These are phyloP conservation scores for Trichoderma endophyticum DNA, from an alignment of 2,329 filamentous ascomycete genomes.

Conservation along the genomic window DNA sequence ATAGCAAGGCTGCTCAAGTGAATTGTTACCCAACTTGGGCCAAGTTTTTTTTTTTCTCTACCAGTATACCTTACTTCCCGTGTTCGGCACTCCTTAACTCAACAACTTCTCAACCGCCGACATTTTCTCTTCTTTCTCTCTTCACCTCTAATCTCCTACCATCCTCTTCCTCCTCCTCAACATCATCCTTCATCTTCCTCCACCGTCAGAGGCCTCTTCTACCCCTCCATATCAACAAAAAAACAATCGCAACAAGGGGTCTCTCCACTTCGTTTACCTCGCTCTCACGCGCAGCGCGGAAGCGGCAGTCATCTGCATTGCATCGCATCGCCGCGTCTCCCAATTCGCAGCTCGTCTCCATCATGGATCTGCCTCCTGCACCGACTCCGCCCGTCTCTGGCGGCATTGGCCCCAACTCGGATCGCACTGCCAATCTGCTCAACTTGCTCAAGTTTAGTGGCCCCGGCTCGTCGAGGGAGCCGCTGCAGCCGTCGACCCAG, in stretches of 20 bases:
- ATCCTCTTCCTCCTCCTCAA: neutral
- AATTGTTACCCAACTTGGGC: constrained; percentile 4
- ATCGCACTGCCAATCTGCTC: constrained; percentile 55
- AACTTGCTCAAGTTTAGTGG: constrained; percentile 61
- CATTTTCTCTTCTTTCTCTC: neutral
- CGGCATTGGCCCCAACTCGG: constrained; percentile 38
- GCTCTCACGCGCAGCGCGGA: constrained; percentile 6
- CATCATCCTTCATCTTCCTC: neutral
- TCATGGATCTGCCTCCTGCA: constrained; percentile 48
- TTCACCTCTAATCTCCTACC: neutral
- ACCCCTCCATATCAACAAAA: neutral
- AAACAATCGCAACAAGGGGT: neutral
- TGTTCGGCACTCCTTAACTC: neutral
- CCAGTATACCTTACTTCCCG: too few species aligned
- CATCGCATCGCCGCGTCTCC: constrained; percentile 17
- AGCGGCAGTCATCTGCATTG: constrained; percentile 19
- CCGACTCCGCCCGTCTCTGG: constrained; percentile 47
- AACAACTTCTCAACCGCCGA: neutral
- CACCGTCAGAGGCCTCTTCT: neutral
- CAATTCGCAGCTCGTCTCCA: constrained; percentile 15
- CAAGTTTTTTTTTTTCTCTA: constrained; percentile 10
- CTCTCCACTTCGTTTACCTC: neutral
- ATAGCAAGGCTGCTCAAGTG: constrained; percentile 10
- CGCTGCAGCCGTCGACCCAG: constrained; percentile 31
- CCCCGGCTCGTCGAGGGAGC: constrained; percentile 31